Base-by-base conservation (phyloP, 345 rosid genomes). In the Psidium friedrichsthalianum region DNA sequence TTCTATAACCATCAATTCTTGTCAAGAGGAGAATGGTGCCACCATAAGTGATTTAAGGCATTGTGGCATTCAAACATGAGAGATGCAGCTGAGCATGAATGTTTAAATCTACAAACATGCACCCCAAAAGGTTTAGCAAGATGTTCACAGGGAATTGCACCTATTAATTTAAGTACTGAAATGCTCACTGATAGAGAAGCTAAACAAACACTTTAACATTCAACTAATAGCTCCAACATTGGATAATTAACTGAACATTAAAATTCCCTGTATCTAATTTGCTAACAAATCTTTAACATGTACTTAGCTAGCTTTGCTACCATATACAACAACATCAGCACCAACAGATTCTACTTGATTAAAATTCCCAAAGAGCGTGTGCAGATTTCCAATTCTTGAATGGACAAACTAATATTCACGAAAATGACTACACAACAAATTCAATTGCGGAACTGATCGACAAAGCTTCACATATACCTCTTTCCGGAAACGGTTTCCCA, bases 401-500 rank as follows among this genome's bases (percentile, higher is more conserved):
- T 69, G 80, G 80, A 36, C 25, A 69, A 69, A 1, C 47, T 69
- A 36, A 69, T 36, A 36, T 69, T 4, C 80, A 69, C 7, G 0
- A 64, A 61, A 15, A 64, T 64, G 6, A 69, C 47, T 4, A 69
- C 15, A 69, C 13, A 18, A 20, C 13, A 36, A 25, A 69, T 36
- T 36, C 47, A 9, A 69, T 69, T 36, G 80, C 1, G 1, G 5
- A 36, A 69, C 80, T 18, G 47, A 36, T 36, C 0, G 0, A 42
- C 47, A 36, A 8, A 69, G 32, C 80, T 69, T 69, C 47, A 36
- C 18, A 27, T 86, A 89, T 89, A 97, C 99, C 89, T 97, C 99
- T 90, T 96, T 97, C 83, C 98, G 92, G 87, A 92, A 97, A 11
- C 99, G 95, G 88, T 97, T 97, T 7, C 99, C 99, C 99, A 97